Evolutionary conservation across 352 stramenopile genomes (phyloP).

Genomic region (Aphanomyces astaci): DNA sequence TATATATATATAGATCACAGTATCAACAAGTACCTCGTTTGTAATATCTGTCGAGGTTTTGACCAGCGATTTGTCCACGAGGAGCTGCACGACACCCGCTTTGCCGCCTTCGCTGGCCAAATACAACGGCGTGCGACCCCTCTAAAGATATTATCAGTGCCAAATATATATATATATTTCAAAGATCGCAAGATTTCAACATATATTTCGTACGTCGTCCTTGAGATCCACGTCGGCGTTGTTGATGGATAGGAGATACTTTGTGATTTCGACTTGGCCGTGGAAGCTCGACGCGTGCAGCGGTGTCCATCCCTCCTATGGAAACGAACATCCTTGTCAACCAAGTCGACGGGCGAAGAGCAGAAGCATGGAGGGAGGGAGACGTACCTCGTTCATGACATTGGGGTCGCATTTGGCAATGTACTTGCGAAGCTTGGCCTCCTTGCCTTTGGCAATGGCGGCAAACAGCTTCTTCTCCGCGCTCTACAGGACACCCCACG

Average conservation of each 20-base stretch:
- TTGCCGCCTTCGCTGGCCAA: background rate
- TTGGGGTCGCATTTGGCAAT: slow-evolving; percentile 5
- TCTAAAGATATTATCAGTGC: background rate
- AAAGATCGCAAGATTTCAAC: too few relatives aligned
- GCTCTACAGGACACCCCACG: background rate
- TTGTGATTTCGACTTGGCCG: background rate
- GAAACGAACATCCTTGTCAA: background rate
- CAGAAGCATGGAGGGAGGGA: background rate
- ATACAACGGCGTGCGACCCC: background rate
- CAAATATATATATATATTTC: background rate
- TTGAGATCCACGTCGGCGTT: background rate
- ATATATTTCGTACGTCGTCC: background rate
- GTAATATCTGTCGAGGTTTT: background rate
- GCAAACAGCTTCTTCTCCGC: slow-evolving; percentile 9
- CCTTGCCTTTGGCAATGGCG: slow-evolving; percentile 5
- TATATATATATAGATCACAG: too few relatives aligned
- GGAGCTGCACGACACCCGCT: background rate
- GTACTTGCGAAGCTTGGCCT: background rate
- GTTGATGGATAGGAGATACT: background rate
- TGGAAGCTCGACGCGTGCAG: background rate
- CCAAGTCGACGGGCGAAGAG: background rate
- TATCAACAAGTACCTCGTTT: background rate
- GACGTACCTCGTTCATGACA: background rate
- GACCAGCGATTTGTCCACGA: background rate
- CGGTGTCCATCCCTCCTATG: background rate